A percentile compares a stretch with the other conserved stretches of the same genome.
phyloP scores from a whole-genome alignment of 164 flowering plant genomes.

The Liriodendron chinense region DNA sequence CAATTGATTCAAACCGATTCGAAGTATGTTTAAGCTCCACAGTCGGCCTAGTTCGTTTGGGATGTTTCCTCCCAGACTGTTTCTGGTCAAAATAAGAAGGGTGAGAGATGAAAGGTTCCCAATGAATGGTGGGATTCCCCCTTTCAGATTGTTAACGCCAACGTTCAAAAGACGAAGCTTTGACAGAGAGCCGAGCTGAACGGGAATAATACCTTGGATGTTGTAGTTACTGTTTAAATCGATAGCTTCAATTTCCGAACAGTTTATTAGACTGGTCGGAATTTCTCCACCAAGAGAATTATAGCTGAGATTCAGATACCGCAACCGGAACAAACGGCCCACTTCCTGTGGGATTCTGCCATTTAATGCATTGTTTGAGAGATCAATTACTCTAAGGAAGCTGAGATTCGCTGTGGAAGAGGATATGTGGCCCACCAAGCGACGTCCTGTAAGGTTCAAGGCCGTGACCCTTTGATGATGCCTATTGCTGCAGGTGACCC shows the following conservation, averaged over 20 bases:
- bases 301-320: background rate
- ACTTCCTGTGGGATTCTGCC: slow-evolving; percentile 10
- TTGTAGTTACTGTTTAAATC: background rate
- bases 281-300: slow-evolving; percentile 13
- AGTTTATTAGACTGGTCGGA: slow-evolving; percentile 6
- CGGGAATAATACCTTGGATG: slow-evolving; percentile 9
- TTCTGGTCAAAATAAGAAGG: background rate
- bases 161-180: background rate
- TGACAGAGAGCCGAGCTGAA: background rate
- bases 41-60: background rate
- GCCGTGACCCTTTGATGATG: slow-evolving; percentile 8
- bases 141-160: background rate
- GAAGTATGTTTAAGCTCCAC: background rate
- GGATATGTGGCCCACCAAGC: slow-evolving; percentile 2
- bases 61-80: background rate
- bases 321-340: slow-evolving; percentile 11
- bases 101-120: slow-evolving; percentile 1
- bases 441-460: background rate
- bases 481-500: slow-evolving; percentile 7
- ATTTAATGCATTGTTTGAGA: slow-evolving; percentile 3
- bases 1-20: background rate
- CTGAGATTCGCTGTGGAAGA: slow-evolving; percentile 13
- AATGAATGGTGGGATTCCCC: background rate
- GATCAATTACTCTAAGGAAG: slow-evolving; percentile 5
- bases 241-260: background rate